Conservation (phyloP, 345 rosid genomes). For the Balakata baccata region DNA sequence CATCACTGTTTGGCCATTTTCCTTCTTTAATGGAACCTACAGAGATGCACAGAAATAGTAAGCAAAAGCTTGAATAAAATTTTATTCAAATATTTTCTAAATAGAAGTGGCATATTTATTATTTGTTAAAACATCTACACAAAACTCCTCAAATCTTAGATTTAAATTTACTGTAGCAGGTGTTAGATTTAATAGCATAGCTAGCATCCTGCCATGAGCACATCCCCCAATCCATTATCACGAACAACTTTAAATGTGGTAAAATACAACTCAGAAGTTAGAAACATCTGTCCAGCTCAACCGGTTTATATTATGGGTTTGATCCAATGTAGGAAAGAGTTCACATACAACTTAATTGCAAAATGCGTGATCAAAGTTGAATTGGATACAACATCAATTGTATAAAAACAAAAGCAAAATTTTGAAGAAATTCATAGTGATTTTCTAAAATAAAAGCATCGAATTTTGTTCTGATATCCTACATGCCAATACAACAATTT, state of each 20-base stretch:
- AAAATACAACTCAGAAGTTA: background rate
- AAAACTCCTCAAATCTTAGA: background rate
- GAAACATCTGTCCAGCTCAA: background rate
- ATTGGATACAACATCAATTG: background rate
- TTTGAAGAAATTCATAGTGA: background rate
- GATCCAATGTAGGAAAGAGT: background rate
- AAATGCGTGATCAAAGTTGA: background rate
- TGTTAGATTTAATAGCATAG: background rate
- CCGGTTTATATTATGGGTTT: background rate
- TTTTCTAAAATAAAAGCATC: background rate
- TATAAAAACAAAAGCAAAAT: background rate
- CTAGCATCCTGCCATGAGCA: background rate
- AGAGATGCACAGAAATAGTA: background rate
- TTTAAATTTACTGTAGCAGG: background rate
- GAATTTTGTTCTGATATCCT: background rate
- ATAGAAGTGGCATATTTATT: background rate
- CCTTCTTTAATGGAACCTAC: slow-evolving; percentile 52
- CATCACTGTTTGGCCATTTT: slow-evolving; percentile 47
- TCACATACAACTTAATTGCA: background rate
- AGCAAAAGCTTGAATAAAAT: background rate
- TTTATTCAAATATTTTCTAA: background rate
- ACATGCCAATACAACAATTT: too few species aligned
- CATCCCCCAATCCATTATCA: background rate
- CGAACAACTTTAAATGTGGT: background rate
- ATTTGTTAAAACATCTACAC: background rate